A percentile compares a stretch with the other conserved stretches of the same genome.
Conservation (phyloP, 1,284 basidiomycete species). For the Sanguinoderma infundibulare region DNA sequence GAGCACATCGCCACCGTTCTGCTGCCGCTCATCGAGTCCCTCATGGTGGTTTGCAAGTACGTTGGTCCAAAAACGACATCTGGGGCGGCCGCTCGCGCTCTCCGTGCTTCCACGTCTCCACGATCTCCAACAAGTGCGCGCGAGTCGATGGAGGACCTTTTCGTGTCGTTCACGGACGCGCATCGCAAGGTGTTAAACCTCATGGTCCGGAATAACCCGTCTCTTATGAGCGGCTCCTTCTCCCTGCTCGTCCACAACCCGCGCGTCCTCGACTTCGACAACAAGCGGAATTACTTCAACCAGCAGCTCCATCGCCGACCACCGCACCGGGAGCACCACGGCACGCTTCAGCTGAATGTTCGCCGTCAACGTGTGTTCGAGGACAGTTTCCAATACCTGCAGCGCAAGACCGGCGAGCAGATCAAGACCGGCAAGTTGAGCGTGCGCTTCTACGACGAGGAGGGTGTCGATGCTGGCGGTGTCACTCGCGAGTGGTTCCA, state of each 20-base stretch:
- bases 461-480: slow-evolving; percentile 98
- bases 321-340: slow-evolving; percentile 79
- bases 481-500: slow-evolving; percentile 99
- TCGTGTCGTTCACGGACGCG: slow-evolving; percentile 92
- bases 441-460: slow-evolving; percentile 96
- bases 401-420: slow-evolving; percentile 91
- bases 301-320: slow-evolving; percentile 93
- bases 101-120: slow-evolving; percentile 67
- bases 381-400: slow-evolving; percentile 94
- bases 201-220: slow-evolving; percentile 98
- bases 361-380: slow-evolving; percentile 95
- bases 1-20: slow-evolving; percentile 91
- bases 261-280: slow-evolving; percentile 98
- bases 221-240: slow-evolving; percentile 98
- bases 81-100: slow-evolving; percentile 46
- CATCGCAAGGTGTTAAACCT: slow-evolving; percentile 96
- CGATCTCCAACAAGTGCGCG: slow-evolving; percentile 65
- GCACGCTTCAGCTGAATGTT: slow-evolving; percentile 90
- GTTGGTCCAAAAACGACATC: slow-evolving; percentile 66
- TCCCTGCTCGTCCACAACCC: slow-evolving; percentile 96
- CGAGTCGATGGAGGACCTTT: slow-evolving; percentile 86
- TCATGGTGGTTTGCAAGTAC: slow-evolving; percentile 99
- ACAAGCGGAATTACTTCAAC: slow-evolving; percentile 98
- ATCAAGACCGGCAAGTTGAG: slow-evolving; percentile 98
- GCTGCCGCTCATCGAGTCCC: slow-evolving; percentile 89